phyloP scores from a whole-genome alignment of 148 eudicot genomes.

The Vaccinium macrocarpon region DNA sequence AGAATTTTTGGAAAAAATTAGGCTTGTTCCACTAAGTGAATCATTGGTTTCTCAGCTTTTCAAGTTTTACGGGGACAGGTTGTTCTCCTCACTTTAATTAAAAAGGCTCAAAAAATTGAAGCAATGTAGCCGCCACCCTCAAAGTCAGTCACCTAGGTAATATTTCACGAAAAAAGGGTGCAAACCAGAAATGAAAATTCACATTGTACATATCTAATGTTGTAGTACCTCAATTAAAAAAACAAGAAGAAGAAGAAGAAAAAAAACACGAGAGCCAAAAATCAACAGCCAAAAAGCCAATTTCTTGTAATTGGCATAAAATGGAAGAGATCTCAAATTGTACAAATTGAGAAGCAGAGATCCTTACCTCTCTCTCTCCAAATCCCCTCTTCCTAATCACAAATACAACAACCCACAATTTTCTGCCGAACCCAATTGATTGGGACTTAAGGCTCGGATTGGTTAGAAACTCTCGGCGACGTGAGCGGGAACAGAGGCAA shows the following conservation, averaged over 20 bases:
- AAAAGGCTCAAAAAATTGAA: too few species aligned
- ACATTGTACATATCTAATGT: neutral
- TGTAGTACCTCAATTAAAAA: neutral
- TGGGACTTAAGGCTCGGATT: neutral
- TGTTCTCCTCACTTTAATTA: too few species aligned
- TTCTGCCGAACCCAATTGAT: neutral
- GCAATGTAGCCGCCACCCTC: neutral
- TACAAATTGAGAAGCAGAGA: constrained; percentile 5
- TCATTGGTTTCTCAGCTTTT: too few species aligned
- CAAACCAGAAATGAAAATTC: neutral
- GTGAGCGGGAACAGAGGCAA: constrained; percentile 70
- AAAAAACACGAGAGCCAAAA: neutral
- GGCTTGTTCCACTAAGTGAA: too few species aligned
- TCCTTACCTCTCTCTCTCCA: neutral
- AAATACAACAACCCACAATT: neutral
- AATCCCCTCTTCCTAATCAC: neutral
- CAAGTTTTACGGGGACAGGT: too few species aligned
- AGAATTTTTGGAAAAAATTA: neutral
- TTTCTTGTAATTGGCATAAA: neutral
- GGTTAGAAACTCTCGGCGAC: constrained; percentile 50
- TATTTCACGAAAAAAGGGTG: too few species aligned
- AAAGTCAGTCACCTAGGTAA: too few species aligned
- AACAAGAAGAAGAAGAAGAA: neutral
- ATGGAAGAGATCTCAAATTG: constrained; percentile 14
- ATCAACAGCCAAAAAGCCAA: neutral